Evolutionary conservation across 768 basidiomycete species (phyloP).

Genomic region (Macrolepiota dolichaula): DNA sequence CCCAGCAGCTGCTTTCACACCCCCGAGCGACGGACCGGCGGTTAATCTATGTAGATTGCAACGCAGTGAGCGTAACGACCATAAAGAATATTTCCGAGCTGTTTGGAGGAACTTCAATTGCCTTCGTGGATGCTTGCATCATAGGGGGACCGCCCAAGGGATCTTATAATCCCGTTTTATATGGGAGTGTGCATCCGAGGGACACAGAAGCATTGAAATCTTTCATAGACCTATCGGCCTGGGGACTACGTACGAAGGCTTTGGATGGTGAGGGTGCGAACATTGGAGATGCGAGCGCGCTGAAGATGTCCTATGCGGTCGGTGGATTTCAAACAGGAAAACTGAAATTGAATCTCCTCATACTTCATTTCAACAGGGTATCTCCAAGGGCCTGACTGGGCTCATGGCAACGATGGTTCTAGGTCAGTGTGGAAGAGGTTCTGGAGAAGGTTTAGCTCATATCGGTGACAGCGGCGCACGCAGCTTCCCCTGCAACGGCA

Average conservation of each 20-base stretch:
- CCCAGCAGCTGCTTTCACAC: slow-evolving; percentile 21
- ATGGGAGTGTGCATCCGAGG: slow-evolving; percentile 44
- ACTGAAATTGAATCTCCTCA: neutral
- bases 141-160: slow-evolving; percentile 53
- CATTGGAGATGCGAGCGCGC: slow-evolving; percentile 55
- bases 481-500: slow-evolving; percentile 60
- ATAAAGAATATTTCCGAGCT: slow-evolving; percentile 43
- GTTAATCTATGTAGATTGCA: slow-evolving; percentile 51
- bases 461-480: slow-evolving; percentile 41
- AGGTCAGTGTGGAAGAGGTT: slow-evolving; percentile 26
- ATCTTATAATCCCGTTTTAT: slow-evolving; percentile 50
- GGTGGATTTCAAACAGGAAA: slow-evolving; percentile 17
- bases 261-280: slow-evolving; percentile 45
- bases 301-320: slow-evolving; percentile 66
- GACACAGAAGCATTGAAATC: slow-evolving; percentile 27
- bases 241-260: slow-evolving; percentile 42
- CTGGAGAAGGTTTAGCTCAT: neutral
- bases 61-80: slow-evolving; percentile 53
- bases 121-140: slow-evolving; percentile 55
- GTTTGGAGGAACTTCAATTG: slow-evolving; percentile 32
- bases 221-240: slow-evolving; percentile 37
- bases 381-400: slow-evolving; percentile 52
- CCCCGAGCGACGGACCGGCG: slow-evolving; percentile 12
- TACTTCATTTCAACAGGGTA: slow-evolving; percentile 35
- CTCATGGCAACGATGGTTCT: slow-evolving; percentile 55